phyloP scores from a whole-genome alignment of 495 filamentous ascomycete species.

The Penicillium canescens region DNA sequence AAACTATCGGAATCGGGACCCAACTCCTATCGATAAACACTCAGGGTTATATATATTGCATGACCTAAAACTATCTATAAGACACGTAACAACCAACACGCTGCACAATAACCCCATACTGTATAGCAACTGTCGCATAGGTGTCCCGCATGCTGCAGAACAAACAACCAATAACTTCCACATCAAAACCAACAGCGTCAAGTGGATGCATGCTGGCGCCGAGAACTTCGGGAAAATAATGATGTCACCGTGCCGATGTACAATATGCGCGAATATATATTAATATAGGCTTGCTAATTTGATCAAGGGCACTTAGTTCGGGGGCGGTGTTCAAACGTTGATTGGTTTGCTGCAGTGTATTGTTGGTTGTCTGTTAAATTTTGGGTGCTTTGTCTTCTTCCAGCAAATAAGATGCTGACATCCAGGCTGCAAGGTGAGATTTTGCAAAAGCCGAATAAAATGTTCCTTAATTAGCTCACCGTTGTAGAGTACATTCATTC shows the following conservation, averaged over 20 bases:
- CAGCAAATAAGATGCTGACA: neutral
- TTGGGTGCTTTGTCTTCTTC: neutral
- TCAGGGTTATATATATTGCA: neutral
- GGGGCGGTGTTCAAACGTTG: neutral
- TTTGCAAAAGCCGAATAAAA: neutral
- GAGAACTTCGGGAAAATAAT: neutral
- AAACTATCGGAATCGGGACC: neutral
- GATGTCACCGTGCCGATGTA: neutral
- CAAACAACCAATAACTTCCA: neutral
- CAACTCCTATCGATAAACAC: neutral
- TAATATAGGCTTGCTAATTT: neutral
- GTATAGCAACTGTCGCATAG: neutral
- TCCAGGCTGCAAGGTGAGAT: neutral
- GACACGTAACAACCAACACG: too few species aligned
- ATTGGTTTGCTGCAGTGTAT: neutral
- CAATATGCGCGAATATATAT: neutral
- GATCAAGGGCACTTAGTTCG: too few species aligned
- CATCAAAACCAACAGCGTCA: slow-evolving; percentile 7
- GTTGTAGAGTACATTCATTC: neutral
- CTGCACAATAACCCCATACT: neutral
- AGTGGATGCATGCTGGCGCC: neutral
- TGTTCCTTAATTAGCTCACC: slow-evolving; percentile 4
- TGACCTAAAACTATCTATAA: neutral
- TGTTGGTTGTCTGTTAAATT: neutral
- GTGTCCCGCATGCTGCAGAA: neutral